A percentile compares a stretch with the other conserved stretches of the same genome.
Evolutionary conservation across 2,329 filamentous ascomycete genomes (phyloP).

Genomic region (Fusarium sp.): DNA sequence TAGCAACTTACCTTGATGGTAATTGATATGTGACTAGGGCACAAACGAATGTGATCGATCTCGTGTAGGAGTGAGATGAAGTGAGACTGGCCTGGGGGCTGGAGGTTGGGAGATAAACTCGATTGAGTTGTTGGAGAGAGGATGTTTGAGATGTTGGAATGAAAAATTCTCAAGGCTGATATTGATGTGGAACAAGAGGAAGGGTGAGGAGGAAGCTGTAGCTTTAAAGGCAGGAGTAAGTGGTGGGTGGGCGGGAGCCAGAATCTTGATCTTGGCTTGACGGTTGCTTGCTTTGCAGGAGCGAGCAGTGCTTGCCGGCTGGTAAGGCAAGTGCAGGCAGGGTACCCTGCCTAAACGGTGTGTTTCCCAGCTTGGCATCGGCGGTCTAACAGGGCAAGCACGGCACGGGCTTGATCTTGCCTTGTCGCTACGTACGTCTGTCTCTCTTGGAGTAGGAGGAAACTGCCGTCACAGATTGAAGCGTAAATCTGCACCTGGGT

Average conservation of each 20-base stretch:
- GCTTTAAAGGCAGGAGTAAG: slow-evolving; percentile 40
- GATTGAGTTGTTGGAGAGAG: slow-evolving; percentile 28
- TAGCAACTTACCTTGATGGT: slow-evolving; percentile 20
- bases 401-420: slow-evolving; percentile 11
- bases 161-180: slow-evolving; percentile 27
- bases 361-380: slow-evolving; percentile 21
- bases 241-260: slow-evolving; percentile 14
- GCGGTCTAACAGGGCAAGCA: slow-evolving; percentile 36
- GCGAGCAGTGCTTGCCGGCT: slow-evolving; percentile 24
- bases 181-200: slow-evolving; percentile 33
- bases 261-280: slow-evolving; percentile 34
- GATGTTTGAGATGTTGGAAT: slow-evolving; percentile 39
- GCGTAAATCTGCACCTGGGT: slow-evolving; percentile 16
- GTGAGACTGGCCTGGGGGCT: slow-evolving; percentile 25
- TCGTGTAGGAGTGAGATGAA: slow-evolving; percentile 30
- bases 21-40: slow-evolving; percentile 33
- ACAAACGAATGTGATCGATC: slow-evolving; percentile 35
- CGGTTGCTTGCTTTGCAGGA: slow-evolving; percentile 30
- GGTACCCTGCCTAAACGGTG: slow-evolving; percentile 16
- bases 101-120: slow-evolving; percentile 10
- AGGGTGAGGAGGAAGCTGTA: slow-evolving; percentile 34
- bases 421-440: slow-evolving; percentile 1
- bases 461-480: slow-evolving; percentile 26
- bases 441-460: slow-evolving; percentile 11
- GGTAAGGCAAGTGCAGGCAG: slow-evolving; percentile 24